These are phyloP conservation scores for Clavispora vitiphila DNA, from an alignment of 805 yeast genomes.

Conservation along the genomic window DNA sequence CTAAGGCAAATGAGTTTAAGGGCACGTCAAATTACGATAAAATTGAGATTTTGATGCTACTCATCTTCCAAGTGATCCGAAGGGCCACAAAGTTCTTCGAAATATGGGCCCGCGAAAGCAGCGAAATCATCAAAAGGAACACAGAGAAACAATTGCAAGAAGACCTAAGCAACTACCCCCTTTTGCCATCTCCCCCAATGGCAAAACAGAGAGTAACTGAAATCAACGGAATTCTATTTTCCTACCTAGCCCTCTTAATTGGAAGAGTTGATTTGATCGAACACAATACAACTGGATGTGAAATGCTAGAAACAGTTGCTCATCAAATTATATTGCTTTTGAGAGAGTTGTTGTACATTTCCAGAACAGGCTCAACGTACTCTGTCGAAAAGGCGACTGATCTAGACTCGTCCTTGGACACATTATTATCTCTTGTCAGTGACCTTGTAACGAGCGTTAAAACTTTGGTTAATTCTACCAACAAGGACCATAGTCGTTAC, in stretches of 20 bases:
- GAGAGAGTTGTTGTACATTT: slow-evolving; percentile 58
- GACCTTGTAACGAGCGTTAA: slow-evolving; percentile 63
- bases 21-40: slow-evolving; percentile 55
- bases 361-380: slow-evolving; percentile 44
- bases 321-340: slow-evolving; percentile 64
- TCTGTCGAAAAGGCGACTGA: slow-evolving; percentile 35
- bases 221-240: slow-evolving; percentile 52
- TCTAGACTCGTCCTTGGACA: slow-evolving; percentile 50
- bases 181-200: slow-evolving; percentile 50
- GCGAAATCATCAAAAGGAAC: slow-evolving; percentile 36
- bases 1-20: slow-evolving; percentile 69
- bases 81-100: slow-evolving; percentile 61
- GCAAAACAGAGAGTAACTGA: slow-evolving; percentile 63
- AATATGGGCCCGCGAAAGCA: slow-evolving; percentile 67
- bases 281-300: slow-evolving; percentile 66
- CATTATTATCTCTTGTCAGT: slow-evolving; percentile 54
- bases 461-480: slow-evolving; percentile 51
- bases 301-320: slow-evolving; percentile 56
- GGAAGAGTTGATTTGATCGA: slow-evolving; percentile 80
- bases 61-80: slow-evolving; percentile 63
- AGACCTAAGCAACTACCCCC: slow-evolving; percentile 40
- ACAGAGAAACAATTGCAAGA: slow-evolving; percentile 29
- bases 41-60: slow-evolving; percentile 55
- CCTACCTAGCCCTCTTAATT: slow-evolving; percentile 60
- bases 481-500: slow-evolving; percentile 31